phyloP scores from a whole-genome alignment of 2,329 filamentous ascomycete genomes.

The Dactylellina haptotyla region DNA sequence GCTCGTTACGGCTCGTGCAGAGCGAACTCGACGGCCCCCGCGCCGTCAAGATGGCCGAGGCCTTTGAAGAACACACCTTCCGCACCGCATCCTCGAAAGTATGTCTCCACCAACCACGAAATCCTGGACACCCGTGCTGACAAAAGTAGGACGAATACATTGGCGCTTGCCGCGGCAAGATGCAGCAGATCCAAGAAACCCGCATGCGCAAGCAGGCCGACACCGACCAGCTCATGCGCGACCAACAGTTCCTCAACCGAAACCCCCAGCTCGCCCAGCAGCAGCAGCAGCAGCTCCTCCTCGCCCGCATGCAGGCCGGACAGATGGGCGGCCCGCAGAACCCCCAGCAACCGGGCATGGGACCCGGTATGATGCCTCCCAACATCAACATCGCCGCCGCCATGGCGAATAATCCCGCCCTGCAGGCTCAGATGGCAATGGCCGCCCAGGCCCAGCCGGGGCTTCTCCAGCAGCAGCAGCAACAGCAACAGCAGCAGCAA shows the following conservation, averaged over 20 bases:
- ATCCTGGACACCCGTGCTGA: not conserved
- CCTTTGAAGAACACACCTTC: slow-evolving; percentile 48
- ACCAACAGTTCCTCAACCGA: slow-evolving; percentile 36
- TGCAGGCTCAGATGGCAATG: slow-evolving; percentile 46
- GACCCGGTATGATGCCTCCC: slow-evolving; percentile 17
- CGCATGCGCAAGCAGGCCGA: slow-evolving; percentile 40
- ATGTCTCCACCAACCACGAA: not conserved
- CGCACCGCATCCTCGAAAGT: slow-evolving; percentile 31
- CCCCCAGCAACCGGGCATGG: slow-evolving; percentile 7
- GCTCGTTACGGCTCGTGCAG: slow-evolving; percentile 42
- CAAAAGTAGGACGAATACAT: slow-evolving; percentile 39
- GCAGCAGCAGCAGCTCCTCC: slow-evolving; percentile 42
- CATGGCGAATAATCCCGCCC: slow-evolving; percentile 21
- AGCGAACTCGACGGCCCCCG: slow-evolving; percentile 36
- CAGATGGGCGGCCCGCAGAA: slow-evolving; percentile 2
- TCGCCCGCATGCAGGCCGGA: slow-evolving; percentile 23
- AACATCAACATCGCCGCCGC: slow-evolving; percentile 42
- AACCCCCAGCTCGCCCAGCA: slow-evolving; percentile 34
- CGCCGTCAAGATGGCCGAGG: slow-evolving; percentile 50
- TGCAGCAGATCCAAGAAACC: slow-evolving; percentile 52
- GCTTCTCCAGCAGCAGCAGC: slow-evolving; percentile 5
- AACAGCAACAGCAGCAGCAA: no score
- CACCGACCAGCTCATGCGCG: slow-evolving; percentile 32
- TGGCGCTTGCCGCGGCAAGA: slow-evolving; percentile 29
- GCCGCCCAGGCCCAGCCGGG: slow-evolving; percentile 37